A percentile compares a stretch with the other conserved stretches of the same genome.
Conservation (phyloP, 108 stramenopile species). For the Pseudonitzschia multiseries region DNA sequence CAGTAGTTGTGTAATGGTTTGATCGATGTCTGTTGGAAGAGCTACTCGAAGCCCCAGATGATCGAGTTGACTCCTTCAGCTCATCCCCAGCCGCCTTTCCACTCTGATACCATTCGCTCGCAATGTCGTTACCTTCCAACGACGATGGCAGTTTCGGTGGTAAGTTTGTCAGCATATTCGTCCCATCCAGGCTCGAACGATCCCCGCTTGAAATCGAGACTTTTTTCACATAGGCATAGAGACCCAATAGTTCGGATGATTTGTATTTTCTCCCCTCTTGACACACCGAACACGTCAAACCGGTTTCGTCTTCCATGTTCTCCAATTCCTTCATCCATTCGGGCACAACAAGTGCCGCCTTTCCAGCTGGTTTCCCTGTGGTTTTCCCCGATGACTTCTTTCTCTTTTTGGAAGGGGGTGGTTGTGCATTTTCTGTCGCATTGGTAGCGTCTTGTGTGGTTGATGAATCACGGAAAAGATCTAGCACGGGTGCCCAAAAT, state of each 20-base stretch:
- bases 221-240: conserved; percentile 84
- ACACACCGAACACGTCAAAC: conserved; percentile 77
- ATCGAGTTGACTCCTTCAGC: conserved; percentile 37
- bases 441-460: conserved; percentile 6
- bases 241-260: conserved; percentile 77
- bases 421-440: neutral
- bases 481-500: conserved; percentile 11
- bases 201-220: conserved; percentile 58
- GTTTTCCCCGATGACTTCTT: neutral
- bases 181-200: conserved; percentile 62
- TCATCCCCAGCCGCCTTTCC: conserved; percentile 52
- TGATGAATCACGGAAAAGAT: conserved; percentile 12
- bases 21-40: conserved; percentile 34
- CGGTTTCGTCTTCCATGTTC: conserved; percentile 78
- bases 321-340: conserved; percentile 88
- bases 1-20: conserved; percentile 62
- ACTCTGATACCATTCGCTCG: conserved; percentile 42
- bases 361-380: neutral
- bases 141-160: conserved; percentile 49
- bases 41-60: conserved; percentile 33
- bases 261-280: conserved; percentile 80
- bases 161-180: conserved; percentile 55
- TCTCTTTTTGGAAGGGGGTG: conserved; percentile 1
- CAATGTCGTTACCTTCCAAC: conserved; percentile 33
- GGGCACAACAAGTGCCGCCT: conserved; percentile 36